Evolutionary conservation across 2,329 filamentous ascomycete species (phyloP).

Genomic region (Fusarium sp.): DNA sequence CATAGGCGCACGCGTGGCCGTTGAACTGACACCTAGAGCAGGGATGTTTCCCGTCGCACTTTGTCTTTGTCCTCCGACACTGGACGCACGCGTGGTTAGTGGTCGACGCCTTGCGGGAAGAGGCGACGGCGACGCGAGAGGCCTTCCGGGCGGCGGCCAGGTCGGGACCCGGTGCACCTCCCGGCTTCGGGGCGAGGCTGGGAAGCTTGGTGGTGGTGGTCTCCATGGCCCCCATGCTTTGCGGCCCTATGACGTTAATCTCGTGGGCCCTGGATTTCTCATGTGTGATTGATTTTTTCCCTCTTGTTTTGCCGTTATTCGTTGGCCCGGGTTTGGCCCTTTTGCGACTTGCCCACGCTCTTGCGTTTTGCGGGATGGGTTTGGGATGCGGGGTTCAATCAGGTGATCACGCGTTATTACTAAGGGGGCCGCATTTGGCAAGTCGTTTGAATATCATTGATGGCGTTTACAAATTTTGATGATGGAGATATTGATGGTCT

Average conservation of each 20-base stretch:
- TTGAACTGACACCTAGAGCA: slow-evolving; percentile 7
- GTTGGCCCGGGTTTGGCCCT: not conserved
- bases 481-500: not conserved
- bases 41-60: slow-evolving; percentile 22
- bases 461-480: not conserved
- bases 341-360: not conserved
- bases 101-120: slow-evolving; percentile 13
- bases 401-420: slow-evolving; percentile 2
- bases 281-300: not conserved
- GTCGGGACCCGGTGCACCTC: not conserved
- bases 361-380: not conserved
- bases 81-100: slow-evolving; percentile 14
- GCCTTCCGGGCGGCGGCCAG: not conserved
- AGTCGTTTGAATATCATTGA: not conserved
- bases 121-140: not conserved
- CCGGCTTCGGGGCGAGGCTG: slow-evolving; percentile 15
- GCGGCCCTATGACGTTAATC: slow-evolving; percentile 23
- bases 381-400: slow-evolving; percentile 2
- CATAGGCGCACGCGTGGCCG: slow-evolving; percentile 13
- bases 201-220: slow-evolving; percentile 10
- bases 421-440: not conserved
- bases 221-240: slow-evolving; percentile 7
- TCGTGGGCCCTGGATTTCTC: not conserved
- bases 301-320: not conserved
- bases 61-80: slow-evolving; percentile 27